These are phyloP conservation scores for Sugiyamaella japonica DNA, from an alignment of 1,139 yeast genomes.

Conservation along the genomic window DNA sequence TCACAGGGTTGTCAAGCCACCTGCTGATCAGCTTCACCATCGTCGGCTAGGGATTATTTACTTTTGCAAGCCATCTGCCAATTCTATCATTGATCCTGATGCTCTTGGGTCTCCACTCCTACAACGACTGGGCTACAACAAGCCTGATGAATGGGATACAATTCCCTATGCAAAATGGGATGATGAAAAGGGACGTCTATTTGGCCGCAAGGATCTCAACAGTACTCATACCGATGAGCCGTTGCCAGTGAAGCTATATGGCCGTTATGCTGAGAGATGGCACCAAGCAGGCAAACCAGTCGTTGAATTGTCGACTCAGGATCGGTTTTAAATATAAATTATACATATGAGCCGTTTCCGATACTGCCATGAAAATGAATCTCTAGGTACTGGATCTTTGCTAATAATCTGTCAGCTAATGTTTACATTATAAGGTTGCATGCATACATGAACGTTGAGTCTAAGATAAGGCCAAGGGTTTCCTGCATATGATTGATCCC, in stretches of 20 bases:
- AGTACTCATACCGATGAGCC: conserved; percentile 44
- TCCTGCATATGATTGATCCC: not conserved
- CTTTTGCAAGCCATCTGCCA: conserved; percentile 45
- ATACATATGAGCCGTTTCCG: no score
- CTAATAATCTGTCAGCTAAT: no score
- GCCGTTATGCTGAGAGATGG: conserved; percentile 49
- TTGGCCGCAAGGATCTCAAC: conserved; percentile 41
- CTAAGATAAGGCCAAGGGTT: conserved; percentile 1
- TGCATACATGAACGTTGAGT: not conserved
- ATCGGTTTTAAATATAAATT: no score
- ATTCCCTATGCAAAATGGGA: conserved; percentile 46
- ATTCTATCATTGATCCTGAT: conserved; percentile 46
- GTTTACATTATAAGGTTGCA: not conserved
- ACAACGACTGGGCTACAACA: conserved; percentile 39
- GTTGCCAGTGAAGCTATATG: conserved; percentile 42
- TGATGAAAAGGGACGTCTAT: conserved; percentile 45
- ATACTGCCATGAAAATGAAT: no score
- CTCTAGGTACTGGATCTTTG: no score
- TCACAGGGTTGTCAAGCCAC: conserved; percentile 52
- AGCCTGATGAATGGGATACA: conserved; percentile 45
- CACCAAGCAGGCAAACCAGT: conserved; percentile 33
- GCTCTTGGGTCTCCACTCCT: conserved; percentile 45
- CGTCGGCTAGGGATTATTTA: conserved; percentile 49
- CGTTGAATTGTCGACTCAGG: not conserved
- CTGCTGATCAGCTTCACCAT: conserved; percentile 45